phyloP scores from a whole-genome alignment of 345 rosid species.

The Camelina hispida region DNA sequence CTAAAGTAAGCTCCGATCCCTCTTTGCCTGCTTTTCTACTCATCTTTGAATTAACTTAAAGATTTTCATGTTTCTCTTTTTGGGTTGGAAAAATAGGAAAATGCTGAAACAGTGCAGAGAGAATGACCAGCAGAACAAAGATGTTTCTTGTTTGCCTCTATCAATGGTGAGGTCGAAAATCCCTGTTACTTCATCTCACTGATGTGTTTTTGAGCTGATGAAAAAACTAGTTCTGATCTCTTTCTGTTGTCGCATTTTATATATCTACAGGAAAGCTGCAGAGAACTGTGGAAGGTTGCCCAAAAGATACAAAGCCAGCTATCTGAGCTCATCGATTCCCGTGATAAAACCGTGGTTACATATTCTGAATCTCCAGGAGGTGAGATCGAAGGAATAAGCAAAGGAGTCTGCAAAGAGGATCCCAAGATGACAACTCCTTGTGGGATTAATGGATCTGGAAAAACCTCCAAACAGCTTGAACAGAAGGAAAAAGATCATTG shows the following conservation, averaged over 20 bases:
- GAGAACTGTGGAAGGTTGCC: constrained; percentile 31
- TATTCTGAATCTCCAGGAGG: constrained; percentile 17
- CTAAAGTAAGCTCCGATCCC: constrained; percentile 30
- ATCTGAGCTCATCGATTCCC: constrained; percentile 24
- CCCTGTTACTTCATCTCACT: constrained; percentile 18
- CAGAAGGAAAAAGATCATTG: constrained; percentile 9
- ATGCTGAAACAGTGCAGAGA: constrained; percentile 39
- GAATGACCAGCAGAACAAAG: constrained; percentile 34
- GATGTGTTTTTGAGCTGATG: constrained; percentile 12
- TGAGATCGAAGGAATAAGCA: constrained; percentile 1
- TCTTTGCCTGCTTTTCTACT: constrained; percentile 1
- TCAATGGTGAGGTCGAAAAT: constrained; percentile 32
- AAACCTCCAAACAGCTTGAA: constrained; percentile 26
- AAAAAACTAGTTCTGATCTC: neutral
- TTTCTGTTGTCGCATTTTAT: neutral
- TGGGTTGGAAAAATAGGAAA: constrained; percentile 25
- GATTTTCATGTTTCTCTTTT: constrained; percentile 17
- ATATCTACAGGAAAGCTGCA: constrained; percentile 42
- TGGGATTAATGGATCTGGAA: constrained; percentile 5
- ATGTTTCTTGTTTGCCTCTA: constrained; percentile 35
- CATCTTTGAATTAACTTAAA: constrained; percentile 16
- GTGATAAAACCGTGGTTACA: constrained; percentile 24
- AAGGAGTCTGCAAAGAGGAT: constrained; percentile 16
- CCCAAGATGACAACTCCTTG: neutral
- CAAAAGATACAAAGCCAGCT: constrained; percentile 39